A percentile compares a stretch with the other conserved stretches of the same genome.
These are phyloP conservation scores for Colletotrichum lindemuthianum DNA, from an alignment of 2,329 filamentous ascomycete species.

Conservation along the genomic window DNA sequence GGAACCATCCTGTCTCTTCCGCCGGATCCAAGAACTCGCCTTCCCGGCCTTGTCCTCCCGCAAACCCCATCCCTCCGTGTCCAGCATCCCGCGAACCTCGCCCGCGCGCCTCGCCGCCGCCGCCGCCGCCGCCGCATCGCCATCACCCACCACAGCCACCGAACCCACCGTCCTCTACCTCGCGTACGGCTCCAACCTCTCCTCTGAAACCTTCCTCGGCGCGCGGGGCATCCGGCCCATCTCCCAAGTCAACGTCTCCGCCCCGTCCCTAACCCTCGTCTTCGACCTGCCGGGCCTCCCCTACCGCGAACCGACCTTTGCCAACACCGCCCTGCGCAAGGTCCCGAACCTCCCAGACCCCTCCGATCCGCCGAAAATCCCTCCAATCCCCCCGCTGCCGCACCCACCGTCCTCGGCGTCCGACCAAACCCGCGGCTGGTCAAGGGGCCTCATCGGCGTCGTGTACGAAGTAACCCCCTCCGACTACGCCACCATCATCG, in stretches of 20 bases:
- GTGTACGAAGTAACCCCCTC: constrained; percentile 91
- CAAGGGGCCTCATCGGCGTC: constrained; percentile 87
- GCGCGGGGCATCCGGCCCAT: constrained; percentile 82
- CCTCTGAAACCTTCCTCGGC: constrained; percentile 81
- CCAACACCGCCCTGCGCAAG: constrained; percentile 76
- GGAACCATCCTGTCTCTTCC: constrained; percentile 8
- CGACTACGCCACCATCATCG: constrained; percentile 88
- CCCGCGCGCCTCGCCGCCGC: constrained; percentile 49
- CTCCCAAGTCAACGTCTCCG: constrained; percentile 82
- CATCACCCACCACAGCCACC: constrained; percentile 35
- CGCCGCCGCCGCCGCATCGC: constrained; percentile 37
- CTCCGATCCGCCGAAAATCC: constrained; percentile 43
- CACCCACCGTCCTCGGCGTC: constrained; percentile 18
- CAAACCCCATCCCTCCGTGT: constrained; percentile 40
- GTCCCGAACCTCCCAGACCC: constrained; percentile 53
- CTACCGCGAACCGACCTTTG: constrained; percentile 92
- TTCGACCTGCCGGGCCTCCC: constrained; percentile 90
- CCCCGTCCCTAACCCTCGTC: constrained; percentile 79
- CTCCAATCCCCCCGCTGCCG: constrained; percentile 39
- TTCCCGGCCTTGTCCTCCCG: background rate
- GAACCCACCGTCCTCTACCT: constrained; percentile 75
- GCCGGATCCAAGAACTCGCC: background rate
- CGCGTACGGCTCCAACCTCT: constrained; percentile 93
- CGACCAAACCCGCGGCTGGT: constrained; percentile 61
- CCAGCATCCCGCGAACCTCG: constrained; percentile 49